Percentiles rank a stretch among this genome's conserved stretches.
These are phyloP conservation scores for Penicillium cinerascens DNA, from an alignment of 495 filamentous ascomycete genomes.

Conservation along the genomic window DNA sequence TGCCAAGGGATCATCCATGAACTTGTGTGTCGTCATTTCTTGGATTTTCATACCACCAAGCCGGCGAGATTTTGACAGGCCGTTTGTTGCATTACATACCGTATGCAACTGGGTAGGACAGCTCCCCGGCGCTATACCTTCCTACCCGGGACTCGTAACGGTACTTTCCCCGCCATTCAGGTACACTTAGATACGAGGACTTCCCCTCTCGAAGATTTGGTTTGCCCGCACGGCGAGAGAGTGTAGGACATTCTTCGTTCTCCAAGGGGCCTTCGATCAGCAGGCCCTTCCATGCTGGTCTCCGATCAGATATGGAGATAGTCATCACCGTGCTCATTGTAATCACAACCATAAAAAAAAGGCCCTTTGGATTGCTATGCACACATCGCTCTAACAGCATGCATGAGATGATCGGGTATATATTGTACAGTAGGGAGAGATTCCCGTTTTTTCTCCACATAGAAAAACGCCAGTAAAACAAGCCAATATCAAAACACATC, in stretches of 20 bases:
- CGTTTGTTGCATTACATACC: background rate
- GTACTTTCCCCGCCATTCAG: background rate
- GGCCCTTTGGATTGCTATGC: background rate
- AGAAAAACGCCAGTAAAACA: conserved; percentile 12
- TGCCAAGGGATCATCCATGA: conserved; percentile 5
- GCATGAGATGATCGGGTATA: conserved; percentile 11
- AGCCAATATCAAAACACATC: conserved; percentile 3
- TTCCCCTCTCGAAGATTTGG: background rate
- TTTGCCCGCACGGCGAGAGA: background rate
- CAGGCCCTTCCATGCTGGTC: background rate
- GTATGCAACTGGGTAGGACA: background rate
- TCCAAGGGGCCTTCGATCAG: background rate
- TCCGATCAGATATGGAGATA: background rate
- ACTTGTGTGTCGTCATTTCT: background rate
- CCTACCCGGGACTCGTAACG: background rate
- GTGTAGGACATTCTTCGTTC: background rate
- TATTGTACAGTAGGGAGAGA: conserved; percentile 17
- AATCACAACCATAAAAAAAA: background rate
- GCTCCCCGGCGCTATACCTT: background rate
- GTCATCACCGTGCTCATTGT: background rate
- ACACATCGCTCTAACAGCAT: conserved; percentile 13
- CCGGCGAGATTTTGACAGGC: conserved; percentile 1
- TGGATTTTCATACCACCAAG: conserved; percentile 14
- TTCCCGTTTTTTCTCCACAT: conserved; percentile 1
- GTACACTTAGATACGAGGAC: background rate